These are phyloP conservation scores for Microstegium vimineum DNA, from an alignment of 176 grass and related monocot genomes.

Conservation along the genomic window DNA sequence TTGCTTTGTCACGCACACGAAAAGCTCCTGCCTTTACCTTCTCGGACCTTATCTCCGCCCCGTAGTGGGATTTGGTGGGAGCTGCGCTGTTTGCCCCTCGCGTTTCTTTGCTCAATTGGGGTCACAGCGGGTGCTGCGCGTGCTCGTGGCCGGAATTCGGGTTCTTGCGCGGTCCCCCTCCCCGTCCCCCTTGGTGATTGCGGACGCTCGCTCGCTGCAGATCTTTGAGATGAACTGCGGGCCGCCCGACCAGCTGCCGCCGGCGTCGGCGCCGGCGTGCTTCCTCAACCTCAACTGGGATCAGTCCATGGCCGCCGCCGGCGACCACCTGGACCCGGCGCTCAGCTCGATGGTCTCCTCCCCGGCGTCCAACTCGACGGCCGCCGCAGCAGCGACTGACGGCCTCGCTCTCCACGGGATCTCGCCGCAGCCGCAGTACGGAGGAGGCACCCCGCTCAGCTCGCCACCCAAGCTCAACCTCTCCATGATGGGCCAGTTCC, in stretches of 20 bases:
- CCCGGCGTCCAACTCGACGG: constrained; percentile 49
- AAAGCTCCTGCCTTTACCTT: constrained; percentile 61
- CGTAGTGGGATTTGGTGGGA: constrained; percentile 59
- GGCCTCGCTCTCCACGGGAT: constrained; percentile 60
- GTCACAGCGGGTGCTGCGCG: neutral
- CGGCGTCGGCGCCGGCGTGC: constrained; percentile 35
- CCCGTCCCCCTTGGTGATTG: constrained; percentile 27
- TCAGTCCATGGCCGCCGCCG: constrained; percentile 59
- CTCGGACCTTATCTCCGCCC: constrained; percentile 31
- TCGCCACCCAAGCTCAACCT: constrained; percentile 73
- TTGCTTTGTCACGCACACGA: constrained; percentile 67
- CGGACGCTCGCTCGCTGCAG: constrained; percentile 22
- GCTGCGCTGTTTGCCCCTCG: constrained; percentile 28
- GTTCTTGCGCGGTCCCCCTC: neutral
- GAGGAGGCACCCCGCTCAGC: constrained; percentile 47
- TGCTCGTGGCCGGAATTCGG: constrained; percentile 11
- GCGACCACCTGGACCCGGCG: constrained; percentile 42
- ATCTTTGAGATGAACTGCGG: constrained; percentile 85
- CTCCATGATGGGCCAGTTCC: constrained; percentile 59
- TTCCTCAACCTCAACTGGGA: constrained; percentile 96
- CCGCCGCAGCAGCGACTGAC: constrained; percentile 11
- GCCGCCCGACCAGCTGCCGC: constrained; percentile 47
- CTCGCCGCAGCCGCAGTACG: constrained; percentile 55
- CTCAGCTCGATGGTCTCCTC: constrained; percentile 68
- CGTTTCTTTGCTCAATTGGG: constrained; percentile 38